Conservation (phyloP, 2,329 filamentous ascomycete genomes). For the Colletotrichum echinochloae region DNA sequence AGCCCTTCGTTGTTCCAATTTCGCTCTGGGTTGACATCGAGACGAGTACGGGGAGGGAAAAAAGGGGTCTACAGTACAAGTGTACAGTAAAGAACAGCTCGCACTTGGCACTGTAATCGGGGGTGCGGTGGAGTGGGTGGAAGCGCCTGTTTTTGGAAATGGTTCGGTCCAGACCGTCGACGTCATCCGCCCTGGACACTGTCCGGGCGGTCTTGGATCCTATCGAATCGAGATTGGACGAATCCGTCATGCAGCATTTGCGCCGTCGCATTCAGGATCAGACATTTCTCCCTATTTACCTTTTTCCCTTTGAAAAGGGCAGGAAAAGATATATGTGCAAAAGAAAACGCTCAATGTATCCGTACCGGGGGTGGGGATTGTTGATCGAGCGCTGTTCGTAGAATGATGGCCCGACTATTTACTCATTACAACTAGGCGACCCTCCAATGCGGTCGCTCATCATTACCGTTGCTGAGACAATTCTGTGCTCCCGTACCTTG, state of each 20-base stretch:
- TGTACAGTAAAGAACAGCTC: background rate
- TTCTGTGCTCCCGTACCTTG: background rate
- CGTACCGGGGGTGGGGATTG: background rate
- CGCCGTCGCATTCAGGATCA: too few species aligned
- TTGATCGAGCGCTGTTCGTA: background rate
- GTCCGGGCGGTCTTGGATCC: background rate
- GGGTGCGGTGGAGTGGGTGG: background rate
- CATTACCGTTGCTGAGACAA: too few species aligned
- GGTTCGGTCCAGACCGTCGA: slow-evolving; percentile 35
- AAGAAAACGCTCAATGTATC: background rate
- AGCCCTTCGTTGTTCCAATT: slow-evolving; percentile 12
- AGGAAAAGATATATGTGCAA: background rate
- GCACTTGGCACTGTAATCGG: slow-evolving; percentile 6
- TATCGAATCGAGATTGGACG: background rate
- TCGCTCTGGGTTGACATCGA: slow-evolving; percentile 3
- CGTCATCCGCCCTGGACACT: slow-evolving; percentile 31
- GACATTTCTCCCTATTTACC: background rate
- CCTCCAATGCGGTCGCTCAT: background rate
- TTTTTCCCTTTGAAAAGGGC: background rate
- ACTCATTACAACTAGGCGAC: background rate
- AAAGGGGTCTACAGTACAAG: slow-evolving; percentile 30
- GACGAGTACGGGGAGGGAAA: slow-evolving; percentile 8
- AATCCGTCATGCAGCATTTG: background rate
- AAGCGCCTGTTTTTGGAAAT: slow-evolving; percentile 1
- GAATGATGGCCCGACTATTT: background rate